Evolutionary conservation across 768 basidiomycete species (phyloP), one percentile per base, ranked within the genome.

Genomic region (Gymnopilus junonius): DNA sequence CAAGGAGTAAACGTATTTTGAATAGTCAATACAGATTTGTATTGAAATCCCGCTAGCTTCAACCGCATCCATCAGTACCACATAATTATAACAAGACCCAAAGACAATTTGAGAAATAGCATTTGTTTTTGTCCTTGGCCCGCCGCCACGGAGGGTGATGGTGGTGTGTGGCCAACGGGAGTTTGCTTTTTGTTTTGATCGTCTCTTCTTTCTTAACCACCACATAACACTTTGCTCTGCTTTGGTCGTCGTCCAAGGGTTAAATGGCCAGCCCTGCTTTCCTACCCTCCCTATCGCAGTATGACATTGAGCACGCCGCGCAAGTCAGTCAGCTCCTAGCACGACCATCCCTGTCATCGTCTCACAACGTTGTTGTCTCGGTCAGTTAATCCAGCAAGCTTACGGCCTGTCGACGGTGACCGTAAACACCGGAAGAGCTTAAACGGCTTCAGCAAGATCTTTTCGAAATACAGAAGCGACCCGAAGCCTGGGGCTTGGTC

Each of bases 401-500:
- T 90, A 91, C 65, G 78, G 85, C 23, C 85, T 87, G 10, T 71
- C 79, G 17, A 78, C 82, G 20, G 73, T 77, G 40, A 70, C 74
- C 7, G 75, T 85, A 0, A n/a, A 82, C 84, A 34, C 81, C 87
- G 1, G 88, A 89, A 23, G 81, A 84, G 23, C 83, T 91, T 58
- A 85, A 86, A 31, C 81, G 82, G 21, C 77, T 89, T 6, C 91
- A 93, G 69, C 86, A 85, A 57, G 89, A 92, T 62, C 83, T 92
- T 4, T 90, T 90, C 65, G 89, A 91, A 63, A 83, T 92, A 11
- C 91, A 93, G 74, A 91, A 89, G 68, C 78, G 82, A 55, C 87
- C 84, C 15, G 91, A 92, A 68, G 92, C 92, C 3, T 95, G 93
- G 94, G 93, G 92, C 8, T 78, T 95, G 50, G 87, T 94, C 20